Conservation (phyloP, 2,329 filamentous ascomycete genomes). For the Cephalotrichum gorgonifer region DNA sequence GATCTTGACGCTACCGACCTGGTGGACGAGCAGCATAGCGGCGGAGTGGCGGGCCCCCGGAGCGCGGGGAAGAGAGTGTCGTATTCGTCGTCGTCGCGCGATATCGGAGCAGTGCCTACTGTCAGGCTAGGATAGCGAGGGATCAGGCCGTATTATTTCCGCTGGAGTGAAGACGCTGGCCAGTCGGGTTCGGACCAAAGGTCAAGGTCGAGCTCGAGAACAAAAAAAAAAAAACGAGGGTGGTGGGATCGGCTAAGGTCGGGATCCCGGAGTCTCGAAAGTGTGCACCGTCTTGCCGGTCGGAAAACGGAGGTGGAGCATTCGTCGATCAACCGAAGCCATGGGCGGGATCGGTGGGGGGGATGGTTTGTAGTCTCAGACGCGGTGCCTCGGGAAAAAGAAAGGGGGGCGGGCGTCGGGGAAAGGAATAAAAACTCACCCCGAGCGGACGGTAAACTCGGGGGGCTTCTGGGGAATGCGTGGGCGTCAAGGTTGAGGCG, state of each 20-base stretch:
- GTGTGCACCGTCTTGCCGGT: not conserved
- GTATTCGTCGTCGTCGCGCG: no score
- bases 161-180: not conserved
- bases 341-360: no score
- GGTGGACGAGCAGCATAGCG: constrained; percentile 80
- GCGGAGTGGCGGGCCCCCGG: not conserved
- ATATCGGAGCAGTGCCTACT: not conserved
- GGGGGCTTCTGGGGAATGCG: no score
- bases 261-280: not conserved
- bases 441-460: no score
- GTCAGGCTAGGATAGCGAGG: not conserved
- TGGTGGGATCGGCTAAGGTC: not conserved
- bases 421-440: no score
- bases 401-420: no score
- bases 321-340: no score
- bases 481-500: no score
- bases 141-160: not conserved
- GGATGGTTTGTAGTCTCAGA: no score
- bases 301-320: not conserved
- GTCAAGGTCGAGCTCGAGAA: not conserved
- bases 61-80: no score
- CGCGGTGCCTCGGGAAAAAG: no score
- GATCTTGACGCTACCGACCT: constrained; percentile 83
- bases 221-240: no score
- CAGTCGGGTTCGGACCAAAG: not conserved